Base-by-base conservation (phyloP, 2,329 filamentous ascomycete species). In the Sporothrix euskadiensis region DNA sequence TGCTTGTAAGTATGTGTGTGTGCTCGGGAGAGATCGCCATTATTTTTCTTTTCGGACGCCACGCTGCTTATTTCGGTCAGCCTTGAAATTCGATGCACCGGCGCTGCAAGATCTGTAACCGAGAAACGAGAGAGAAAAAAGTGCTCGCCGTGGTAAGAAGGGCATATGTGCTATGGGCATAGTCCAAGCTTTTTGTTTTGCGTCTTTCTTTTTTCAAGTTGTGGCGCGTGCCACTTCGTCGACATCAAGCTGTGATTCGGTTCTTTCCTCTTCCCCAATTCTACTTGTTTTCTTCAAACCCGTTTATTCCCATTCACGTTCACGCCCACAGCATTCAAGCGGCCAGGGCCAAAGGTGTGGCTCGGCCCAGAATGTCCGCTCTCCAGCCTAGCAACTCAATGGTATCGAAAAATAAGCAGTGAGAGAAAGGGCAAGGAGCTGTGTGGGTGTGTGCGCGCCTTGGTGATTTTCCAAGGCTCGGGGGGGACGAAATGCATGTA, bases 401-500 rank as follows among this genome's bases (percentile, higher is more conserved):
- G 8, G 30, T 56, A 26, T 9, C 16, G 14, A 56, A 8, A 30
- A 30, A 44, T 19, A 41, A 35, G 10, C 22, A 44, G 4, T 26
- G 7, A 63, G 19, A 63, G 59, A 14, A 12, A 65, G 10, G 16
- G 2, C 16, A 39, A 69, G 32, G 32, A 26, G 9, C 19, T 39
- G 22, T n/a, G 32, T 19, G 47, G 22, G 47, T 19, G 16, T 10
- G 14, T 39, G 47, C 56, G 66, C 47, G 49, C 47, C 19, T 56
- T 16, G 22, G n/a, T 54, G 16, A 14, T 54, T 52, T 71, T 71
- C 35, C 69, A 61, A 52, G 56, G 69, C 69, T 71, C 69, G 69
- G 69, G 69, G 69, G 26, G 41, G 69, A 71, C 69, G 47, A 54
- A n/a, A 61, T 2, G 56, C 54, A 71, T 22, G 44, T 52, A 47